Evolutionary conservation across 805 yeast genomes (phyloP), one percentile per base, ranked within the genome.

Genomic region (Teunomyces atbi): DNA sequence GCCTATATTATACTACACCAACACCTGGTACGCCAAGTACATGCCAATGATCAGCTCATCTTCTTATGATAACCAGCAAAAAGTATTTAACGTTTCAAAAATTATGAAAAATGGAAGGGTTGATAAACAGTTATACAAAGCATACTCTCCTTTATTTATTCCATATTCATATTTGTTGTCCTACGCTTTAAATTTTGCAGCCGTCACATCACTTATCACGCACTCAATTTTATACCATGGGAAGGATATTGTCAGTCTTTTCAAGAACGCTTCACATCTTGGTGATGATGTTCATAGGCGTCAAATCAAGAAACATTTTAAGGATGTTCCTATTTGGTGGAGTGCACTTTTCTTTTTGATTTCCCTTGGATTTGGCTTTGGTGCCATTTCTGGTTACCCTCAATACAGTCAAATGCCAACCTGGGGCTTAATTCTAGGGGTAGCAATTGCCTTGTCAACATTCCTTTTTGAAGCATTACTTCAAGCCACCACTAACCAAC

Each of bases 281-380:
- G 55, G 55, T 5, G 50, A 54, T 19, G 62, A 58, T 35, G 50
- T 58, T n/a, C 62, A 58, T 51, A 45, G 49, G 43, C 48, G 62
- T 19, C 45, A 55, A 41, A 53, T 56, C 55, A 47, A 52, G 32
- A 50, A 47, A 30, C 51, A 51, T 38, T 58, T 52, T 39, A 50
- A 49, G 28, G 53, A 53, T 21, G 62, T 55, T 4, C 62, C 62
- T 8, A 48, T 42, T 35, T 58, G 61, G 61, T 58, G 62, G 62
- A 55, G 52, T 20, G 53, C 21, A 11, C 37, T 54, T 1, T 55
- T 65, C 7, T 65, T 69, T 49, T 52, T 68, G 11, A 46, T 54
- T 4, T 52, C 60, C 27, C 50, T 55, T n/a, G 57, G 47, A 8
- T 42, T 50, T 6, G 50, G 52, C 1, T 49, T 53, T 13, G 57